phyloP scores from a whole-genome alignment of 306 rosid species.

The Glycine tomentella region DNA sequence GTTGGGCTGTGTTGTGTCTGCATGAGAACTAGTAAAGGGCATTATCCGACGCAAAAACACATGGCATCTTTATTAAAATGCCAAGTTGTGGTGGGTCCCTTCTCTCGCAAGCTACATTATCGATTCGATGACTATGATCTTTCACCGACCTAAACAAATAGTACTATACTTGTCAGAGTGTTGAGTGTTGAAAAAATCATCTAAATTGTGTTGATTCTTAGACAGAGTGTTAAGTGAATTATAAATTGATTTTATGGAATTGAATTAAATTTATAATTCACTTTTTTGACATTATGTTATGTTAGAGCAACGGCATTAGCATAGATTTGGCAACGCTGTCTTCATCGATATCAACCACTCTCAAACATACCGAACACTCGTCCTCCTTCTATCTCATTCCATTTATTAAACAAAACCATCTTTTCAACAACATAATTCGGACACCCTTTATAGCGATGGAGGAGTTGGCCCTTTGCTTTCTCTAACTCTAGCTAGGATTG shows the following conservation, averaged over 20 bases:
- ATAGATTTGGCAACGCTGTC: neutral
- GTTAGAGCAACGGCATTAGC: neutral
- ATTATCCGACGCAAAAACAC: slow-evolving; percentile 22
- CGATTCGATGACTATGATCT: slow-evolving; percentile 40
- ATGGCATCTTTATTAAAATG: slow-evolving; percentile 3
- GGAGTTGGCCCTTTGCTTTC: neutral
- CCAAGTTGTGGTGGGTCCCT: slow-evolving; percentile 41
- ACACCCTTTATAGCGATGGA: slow-evolving; percentile 6
- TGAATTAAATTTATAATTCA: too few species aligned
- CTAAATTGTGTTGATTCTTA: too few species aligned
- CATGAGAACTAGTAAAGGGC: slow-evolving; percentile 18
- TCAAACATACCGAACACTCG: slow-evolving; percentile 32
- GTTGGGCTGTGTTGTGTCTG: neutral
- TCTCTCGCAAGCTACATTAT: neutral
- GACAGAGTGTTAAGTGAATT: too few species aligned
- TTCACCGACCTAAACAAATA: slow-evolving; percentile 22
- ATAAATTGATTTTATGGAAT: too few species aligned
- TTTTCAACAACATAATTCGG: slow-evolving; percentile 1
- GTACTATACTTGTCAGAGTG: too few species aligned
- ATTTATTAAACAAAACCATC: slow-evolving; percentile 9
- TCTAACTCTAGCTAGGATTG: neutral
- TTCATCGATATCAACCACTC: neutral
- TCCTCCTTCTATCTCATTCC: neutral
- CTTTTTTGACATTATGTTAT: too few species aligned
- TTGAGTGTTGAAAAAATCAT: too few species aligned